These are phyloP conservation scores for Salicornia ramosissima DNA, from an alignment of 148 eudicot species.

Conservation along the genomic window DNA sequence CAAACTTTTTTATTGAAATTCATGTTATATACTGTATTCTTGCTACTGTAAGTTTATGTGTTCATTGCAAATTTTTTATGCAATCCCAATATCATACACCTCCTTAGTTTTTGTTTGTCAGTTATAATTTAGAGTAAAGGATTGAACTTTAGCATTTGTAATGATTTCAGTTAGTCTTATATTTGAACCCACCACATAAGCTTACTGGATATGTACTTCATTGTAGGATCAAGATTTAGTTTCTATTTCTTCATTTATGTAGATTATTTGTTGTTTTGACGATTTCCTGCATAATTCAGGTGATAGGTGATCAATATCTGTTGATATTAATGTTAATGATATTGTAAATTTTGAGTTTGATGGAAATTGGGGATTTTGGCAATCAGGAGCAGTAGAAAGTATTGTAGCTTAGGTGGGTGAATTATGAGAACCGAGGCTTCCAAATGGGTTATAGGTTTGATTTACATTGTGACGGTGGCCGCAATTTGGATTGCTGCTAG, in stretches of 20 bases:
- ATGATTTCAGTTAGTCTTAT: neutral
- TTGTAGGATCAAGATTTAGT: too few species aligned
- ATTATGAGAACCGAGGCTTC: slow-evolving; percentile 56
- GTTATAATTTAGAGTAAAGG: neutral
- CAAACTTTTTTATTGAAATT: neutral
- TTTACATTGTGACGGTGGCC: slow-evolving; percentile 78
- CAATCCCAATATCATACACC: neutral
- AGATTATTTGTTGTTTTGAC: neutral
- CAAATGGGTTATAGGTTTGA: slow-evolving; percentile 85
- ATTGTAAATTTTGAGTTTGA: neutral
- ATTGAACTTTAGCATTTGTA: neutral
- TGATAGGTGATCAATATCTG: neutral
- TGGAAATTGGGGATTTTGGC: neutral
- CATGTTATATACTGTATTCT: neutral
- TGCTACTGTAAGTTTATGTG: neutral
- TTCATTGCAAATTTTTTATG: neutral
- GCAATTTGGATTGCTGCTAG: slow-evolving; percentile 98
- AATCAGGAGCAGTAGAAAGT: slow-evolving; percentile 7
- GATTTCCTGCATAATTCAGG: slow-evolving; percentile 21
- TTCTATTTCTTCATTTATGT: too few species aligned
- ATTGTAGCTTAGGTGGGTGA: slow-evolving; percentile 9
- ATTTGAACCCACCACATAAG: neutral
- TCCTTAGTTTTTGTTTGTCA: neutral
- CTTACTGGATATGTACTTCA: neutral
- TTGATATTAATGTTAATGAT: neutral